Conservation (phyloP, 352 stramenopile species). For the Pythium dissimile region DNA sequence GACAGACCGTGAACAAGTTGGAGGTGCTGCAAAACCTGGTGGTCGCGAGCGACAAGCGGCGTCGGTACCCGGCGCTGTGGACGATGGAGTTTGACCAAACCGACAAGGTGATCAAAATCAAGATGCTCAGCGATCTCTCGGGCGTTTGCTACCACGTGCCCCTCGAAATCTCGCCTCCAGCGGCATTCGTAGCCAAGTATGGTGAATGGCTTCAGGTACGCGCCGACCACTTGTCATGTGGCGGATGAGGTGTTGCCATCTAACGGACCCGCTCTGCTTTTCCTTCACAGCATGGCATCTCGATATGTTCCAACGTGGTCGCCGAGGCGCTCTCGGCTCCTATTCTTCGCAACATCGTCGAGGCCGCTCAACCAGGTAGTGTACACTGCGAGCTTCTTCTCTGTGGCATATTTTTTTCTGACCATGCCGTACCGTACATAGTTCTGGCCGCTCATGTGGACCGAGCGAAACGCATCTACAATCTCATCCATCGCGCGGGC, state of each 20-base stretch:
- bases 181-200: slow-evolving; percentile 9
- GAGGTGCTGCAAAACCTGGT: slow-evolving; percentile 14
- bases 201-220: not conserved
- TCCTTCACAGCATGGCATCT: slow-evolving; percentile 5
- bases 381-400: not conserved
- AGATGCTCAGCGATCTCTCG: slow-evolving; percentile 16
- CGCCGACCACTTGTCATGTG: not conserved
- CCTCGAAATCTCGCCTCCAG: slow-evolving; percentile 8
- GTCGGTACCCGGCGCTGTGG: slow-evolving; percentile 14
- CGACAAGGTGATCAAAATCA: not conserved
- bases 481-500: slow-evolving; percentile 2
- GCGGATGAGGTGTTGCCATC: not conserved
- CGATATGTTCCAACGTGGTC: slow-evolving; percentile 7
- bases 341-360: slow-evolving; percentile 3
- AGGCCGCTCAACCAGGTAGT: not conserved
- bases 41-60: slow-evolving; percentile 2
- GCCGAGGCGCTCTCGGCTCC: not conserved
- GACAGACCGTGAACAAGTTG: slow-evolving; percentile 6
- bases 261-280: not conserved
- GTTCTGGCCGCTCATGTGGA: not conserved
- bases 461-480: slow-evolving; percentile 1
- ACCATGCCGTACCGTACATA: not conserved
- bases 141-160: slow-evolving; percentile 18
- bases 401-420: not conserved
- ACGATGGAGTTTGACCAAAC: slow-evolving; percentile 3